These are phyloP conservation scores for Boletus eberwhitei DNA, from an alignment of 768 basidiomycete genomes.

Conservation along the genomic window DNA sequence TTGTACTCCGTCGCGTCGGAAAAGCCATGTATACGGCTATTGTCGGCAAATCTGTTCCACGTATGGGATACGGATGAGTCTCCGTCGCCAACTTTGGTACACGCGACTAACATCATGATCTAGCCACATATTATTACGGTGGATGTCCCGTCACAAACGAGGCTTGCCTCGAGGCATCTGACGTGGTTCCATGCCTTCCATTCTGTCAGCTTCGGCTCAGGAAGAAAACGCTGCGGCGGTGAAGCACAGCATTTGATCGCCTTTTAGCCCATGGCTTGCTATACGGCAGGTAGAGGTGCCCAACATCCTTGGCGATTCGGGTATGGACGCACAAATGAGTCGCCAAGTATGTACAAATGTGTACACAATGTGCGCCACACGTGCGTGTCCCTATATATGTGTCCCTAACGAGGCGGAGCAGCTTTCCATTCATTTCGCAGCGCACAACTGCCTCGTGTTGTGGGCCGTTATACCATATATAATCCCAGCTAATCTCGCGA, in stretches of 20 bases:
- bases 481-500: conserved; percentile 20
- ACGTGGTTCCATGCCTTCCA: conserved; percentile 21
- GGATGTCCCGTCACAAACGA: conserved; percentile 18
- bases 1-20: not conserved
- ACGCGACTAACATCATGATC: conserved; percentile 15
- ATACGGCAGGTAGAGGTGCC: not conserved
- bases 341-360: conserved; percentile 2
- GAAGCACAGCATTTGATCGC: conserved; percentile 6
- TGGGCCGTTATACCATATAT: conserved; percentile 21
- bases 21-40: not conserved
- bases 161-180: conserved; percentile 29
- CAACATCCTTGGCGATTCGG: not conserved
- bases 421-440: conserved; percentile 24
- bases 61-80: not conserved
- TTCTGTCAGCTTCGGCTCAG: conserved; percentile 1
- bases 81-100: conserved; percentile 5
- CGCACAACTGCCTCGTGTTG: conserved; percentile 29
- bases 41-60: not conserved
- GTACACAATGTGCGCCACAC: conserved; percentile 4
- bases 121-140: conserved; percentile 4
- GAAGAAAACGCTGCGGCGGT: not conserved
- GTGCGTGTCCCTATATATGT: conserved; percentile 5
- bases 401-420: conserved; percentile 18
- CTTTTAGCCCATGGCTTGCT: not conserved
- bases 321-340: not conserved